A percentile compares a stretch with the other conserved stretches of the same genome.
Evolutionary conservation across 164 flowering plant genomes (phyloP).

Genomic region (Malania oleifera): DNA sequence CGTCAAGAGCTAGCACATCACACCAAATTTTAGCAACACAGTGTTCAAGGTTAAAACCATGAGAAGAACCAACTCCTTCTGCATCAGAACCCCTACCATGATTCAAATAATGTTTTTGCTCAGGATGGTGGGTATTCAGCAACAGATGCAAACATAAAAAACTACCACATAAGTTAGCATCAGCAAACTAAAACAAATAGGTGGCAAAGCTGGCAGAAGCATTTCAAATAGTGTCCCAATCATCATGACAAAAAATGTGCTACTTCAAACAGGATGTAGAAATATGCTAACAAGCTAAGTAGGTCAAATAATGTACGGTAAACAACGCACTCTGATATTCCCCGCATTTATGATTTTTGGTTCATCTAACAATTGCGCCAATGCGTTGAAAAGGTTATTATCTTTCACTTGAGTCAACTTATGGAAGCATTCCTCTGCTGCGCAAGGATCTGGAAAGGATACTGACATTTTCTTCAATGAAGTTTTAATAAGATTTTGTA

Average conservation of each 20-base stretch:
- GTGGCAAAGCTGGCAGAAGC: not conserved
- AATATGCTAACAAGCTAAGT: not conserved
- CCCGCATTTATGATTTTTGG: conserved; percentile 23
- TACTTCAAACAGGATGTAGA: too few relatives aligned
- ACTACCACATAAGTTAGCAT: too few relatives aligned
- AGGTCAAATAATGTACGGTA: conserved; percentile 1
- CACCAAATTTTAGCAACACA: too few relatives aligned
- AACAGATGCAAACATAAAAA: too few relatives aligned
- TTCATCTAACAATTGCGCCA: conserved; percentile 43
- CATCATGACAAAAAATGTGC: not conserved
- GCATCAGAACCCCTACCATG: too few relatives aligned
- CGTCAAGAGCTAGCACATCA: too few relatives aligned
- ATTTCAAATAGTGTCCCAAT: not conserved
- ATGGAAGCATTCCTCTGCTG: conserved; percentile 69
- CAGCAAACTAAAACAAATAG: not conserved
- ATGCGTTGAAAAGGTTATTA: conserved; percentile 37
- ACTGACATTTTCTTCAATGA: conserved; percentile 57
- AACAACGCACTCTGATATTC: conserved; percentile 40
- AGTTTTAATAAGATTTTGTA: conserved; percentile 26
- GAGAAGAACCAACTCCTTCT: too few relatives aligned
- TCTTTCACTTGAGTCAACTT: conserved; percentile 64
- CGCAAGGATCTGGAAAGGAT: conserved; percentile 60
- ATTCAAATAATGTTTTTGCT: too few relatives aligned
- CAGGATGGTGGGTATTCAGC: too few relatives aligned
- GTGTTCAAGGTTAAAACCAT: too few relatives aligned